These are phyloP conservation scores for Jackrogersella multiformis DNA, from an alignment of 495 filamentous ascomycete genomes.

Conservation along the genomic window DNA sequence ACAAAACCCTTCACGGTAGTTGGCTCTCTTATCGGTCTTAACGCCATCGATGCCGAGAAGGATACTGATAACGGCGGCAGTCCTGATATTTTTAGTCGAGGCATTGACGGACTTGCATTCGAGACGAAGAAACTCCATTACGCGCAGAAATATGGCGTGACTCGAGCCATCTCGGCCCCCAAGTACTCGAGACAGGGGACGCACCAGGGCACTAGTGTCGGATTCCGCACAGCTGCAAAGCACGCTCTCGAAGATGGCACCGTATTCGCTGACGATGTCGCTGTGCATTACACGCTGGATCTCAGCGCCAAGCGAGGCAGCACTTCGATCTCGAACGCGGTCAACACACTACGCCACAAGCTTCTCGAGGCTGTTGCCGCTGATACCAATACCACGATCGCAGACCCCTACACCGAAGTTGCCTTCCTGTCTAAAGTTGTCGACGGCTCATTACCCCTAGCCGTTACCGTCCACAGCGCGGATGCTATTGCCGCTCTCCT, in stretches of 20 bases:
- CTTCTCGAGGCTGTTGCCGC: constrained; percentile 50
- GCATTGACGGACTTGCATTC: constrained; percentile 55
- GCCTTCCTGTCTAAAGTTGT: constrained; percentile 53
- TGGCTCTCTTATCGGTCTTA: constrained; percentile 61
- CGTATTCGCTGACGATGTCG: constrained; percentile 54
- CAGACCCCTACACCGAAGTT: constrained; percentile 51
- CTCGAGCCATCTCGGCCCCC: constrained; percentile 57
- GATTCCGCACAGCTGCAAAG: constrained; percentile 54
- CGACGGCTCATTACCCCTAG: constrained; percentile 49
- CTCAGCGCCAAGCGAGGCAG: constrained; percentile 47
- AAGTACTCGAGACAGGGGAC: constrained; percentile 45
- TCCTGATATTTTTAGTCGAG: constrained; percentile 53
- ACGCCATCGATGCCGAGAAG: constrained; percentile 63
- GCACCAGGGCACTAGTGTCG: constrained; percentile 58
- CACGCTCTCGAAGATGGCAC: constrained; percentile 46
- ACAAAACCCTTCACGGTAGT: constrained; percentile 65
- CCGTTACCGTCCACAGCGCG: constrained; percentile 56
- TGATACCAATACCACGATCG: constrained; percentile 32
- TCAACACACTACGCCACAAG: constrained; percentile 52
- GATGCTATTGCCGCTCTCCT: constrained; percentile 55
- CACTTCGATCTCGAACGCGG: constrained; percentile 52
- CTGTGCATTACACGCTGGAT: constrained; percentile 57
- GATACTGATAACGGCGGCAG: constrained; percentile 58
- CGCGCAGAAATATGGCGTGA: constrained; percentile 56
- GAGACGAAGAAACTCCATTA: constrained; percentile 57